A percentile compares a stretch with the other conserved stretches of the same genome.
Evolutionary conservation across 2,329 filamentous ascomycete genomes (phyloP).

Genomic region (Exophiala aquamarina): DNA sequence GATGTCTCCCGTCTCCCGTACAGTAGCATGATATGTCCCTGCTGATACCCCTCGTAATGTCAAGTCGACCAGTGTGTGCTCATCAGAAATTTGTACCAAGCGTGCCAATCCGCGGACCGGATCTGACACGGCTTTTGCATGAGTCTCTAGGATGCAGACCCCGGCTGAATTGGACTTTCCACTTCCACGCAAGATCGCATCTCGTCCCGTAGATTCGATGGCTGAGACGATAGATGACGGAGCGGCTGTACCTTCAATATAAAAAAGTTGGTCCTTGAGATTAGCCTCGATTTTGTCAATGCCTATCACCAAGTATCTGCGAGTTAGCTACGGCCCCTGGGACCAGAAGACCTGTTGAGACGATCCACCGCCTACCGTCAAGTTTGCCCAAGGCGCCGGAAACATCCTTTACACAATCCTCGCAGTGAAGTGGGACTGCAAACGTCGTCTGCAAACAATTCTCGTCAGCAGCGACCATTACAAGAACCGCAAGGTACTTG

Average conservation of each 20-base stretch:
- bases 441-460: conserved; percentile 72
- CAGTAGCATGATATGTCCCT: conserved; percentile 78
- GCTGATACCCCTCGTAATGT: conserved; percentile 79
- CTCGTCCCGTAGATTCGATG: conserved; percentile 84
- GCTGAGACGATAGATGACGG: conserved; percentile 86
- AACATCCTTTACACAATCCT: conserved; percentile 83
- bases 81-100: conserved; percentile 85
- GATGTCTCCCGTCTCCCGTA: conserved; percentile 85
- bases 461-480: conserved; percentile 1
- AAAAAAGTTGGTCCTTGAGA: conserved; percentile 78
- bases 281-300: conserved; percentile 81
- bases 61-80: conserved; percentile 80
- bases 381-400: conserved; percentile 75
- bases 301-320: conserved; percentile 49
- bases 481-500: conserved; percentile 24
- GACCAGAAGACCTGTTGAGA: not conserved
- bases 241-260: conserved; percentile 82
- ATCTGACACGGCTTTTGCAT: conserved; percentile 59
- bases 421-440: conserved; percentile 90
- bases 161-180: conserved; percentile 87
- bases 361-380: conserved; percentile 49
- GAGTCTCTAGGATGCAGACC: conserved; percentile 93
- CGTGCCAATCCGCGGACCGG: conserved; percentile 82
- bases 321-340: conserved; percentile 3
- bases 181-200: conserved; percentile 90